Conservation (phyloP, 257 asterid genomes). For the Apocynum venetum region DNA sequence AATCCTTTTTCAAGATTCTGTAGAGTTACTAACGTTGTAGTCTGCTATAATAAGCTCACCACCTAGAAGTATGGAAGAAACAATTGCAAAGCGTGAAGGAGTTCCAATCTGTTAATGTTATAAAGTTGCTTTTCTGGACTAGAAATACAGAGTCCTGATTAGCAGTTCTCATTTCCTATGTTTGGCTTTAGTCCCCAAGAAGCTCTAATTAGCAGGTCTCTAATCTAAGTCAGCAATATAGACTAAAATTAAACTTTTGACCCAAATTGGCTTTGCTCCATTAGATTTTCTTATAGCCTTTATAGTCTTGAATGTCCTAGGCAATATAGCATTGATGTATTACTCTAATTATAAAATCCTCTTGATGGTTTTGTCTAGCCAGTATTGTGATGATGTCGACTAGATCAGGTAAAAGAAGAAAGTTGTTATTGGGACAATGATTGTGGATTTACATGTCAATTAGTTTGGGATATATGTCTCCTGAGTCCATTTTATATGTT, state of each 20-base stretch:
- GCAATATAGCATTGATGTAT: not conserved
- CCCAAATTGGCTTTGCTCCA: not conserved
- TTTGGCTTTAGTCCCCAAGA: not conserved
- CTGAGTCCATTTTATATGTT: not conserved
- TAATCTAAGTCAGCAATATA: not conserved
- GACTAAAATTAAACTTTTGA: not conserved
- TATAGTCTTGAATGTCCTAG: not conserved
- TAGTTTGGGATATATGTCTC: not conserved
- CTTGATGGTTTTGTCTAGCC: not conserved
- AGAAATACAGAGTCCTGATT: not conserved
- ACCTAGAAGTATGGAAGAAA: too few relatives aligned
- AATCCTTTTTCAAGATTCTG: not conserved
- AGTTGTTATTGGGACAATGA: not conserved
- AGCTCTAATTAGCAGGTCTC: not conserved
- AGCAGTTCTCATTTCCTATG: not conserved
- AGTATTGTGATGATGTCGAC: too few relatives aligned
- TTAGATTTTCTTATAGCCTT: not conserved
- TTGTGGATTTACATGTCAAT: not conserved
- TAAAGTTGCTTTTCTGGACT: not conserved
- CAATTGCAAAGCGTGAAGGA: not conserved
- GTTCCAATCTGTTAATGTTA: not conserved
- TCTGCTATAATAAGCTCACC: not conserved
- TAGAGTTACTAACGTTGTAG: not conserved
- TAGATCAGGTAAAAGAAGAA: not conserved
- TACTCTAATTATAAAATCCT: not conserved